These are phyloP conservation scores for Diaporthe capsici DNA, from an alignment of 2,329 filamentous ascomycete species.

Conservation along the genomic window DNA sequence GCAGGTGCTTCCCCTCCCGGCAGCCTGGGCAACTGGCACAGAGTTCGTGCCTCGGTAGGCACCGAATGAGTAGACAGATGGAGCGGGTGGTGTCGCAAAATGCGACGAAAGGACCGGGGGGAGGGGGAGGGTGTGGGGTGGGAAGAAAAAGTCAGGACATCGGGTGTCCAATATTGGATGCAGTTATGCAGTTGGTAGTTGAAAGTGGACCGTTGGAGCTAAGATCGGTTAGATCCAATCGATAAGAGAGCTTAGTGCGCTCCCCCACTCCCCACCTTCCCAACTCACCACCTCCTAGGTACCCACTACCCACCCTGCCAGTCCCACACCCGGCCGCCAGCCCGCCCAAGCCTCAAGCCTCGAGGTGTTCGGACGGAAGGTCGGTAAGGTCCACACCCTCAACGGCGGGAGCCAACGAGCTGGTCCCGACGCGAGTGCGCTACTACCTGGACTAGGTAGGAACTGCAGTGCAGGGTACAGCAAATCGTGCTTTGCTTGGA, in stretches of 20 bases:
- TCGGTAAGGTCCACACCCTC: constrained; percentile 14
- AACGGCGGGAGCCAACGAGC: constrained; percentile 24
- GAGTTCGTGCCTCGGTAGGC: constrained; percentile 3
- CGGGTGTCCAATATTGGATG: constrained; percentile 31
- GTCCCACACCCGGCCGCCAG: neutral
- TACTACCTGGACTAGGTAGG: neutral
- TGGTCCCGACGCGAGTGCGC: neutral
- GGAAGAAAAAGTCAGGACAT: neutral
- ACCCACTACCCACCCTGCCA: neutral
- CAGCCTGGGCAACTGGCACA: constrained; percentile 1
- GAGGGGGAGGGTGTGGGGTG: neutral
- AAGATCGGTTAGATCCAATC: constrained; percentile 27
- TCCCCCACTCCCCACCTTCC: constrained; percentile 11
- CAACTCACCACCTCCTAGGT: neutral
- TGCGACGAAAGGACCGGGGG: neutral
- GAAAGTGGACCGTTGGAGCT: constrained; percentile 22
- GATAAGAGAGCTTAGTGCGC: constrained; percentile 24
- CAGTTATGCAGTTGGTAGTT: constrained; percentile 26
- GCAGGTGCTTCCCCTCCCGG: constrained; percentile 10
- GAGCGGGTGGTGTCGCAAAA: neutral
- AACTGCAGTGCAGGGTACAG: neutral
- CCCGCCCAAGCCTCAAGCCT: neutral
- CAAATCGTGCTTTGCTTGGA: neutral
- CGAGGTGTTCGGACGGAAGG: constrained; percentile 24
- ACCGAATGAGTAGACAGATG: constrained; percentile 2